phyloP scores from a whole-genome alignment of 1,139 yeast species.

The Kluyveromyces marxianus region DNA sequence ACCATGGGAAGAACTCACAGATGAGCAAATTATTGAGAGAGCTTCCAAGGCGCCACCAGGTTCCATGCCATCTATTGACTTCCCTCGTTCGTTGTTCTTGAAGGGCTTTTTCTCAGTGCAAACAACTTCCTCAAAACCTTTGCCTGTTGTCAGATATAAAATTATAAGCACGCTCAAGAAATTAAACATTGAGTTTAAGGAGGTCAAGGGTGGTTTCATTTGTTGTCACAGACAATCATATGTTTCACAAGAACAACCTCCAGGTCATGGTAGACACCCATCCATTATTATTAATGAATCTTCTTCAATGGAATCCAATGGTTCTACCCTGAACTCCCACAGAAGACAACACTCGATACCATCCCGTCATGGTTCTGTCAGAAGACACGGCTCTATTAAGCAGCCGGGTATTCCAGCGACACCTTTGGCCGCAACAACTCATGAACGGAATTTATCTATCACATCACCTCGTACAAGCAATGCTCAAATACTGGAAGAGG shows the following conservation, averaged over 20 bases:
- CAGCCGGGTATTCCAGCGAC: constrained; percentile 37
- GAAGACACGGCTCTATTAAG: constrained; percentile 24
- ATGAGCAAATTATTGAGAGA: constrained; percentile 57
- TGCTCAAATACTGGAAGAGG: constrained; percentile 27
- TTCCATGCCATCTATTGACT: constrained; percentile 89
- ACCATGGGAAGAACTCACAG: constrained; percentile 37
- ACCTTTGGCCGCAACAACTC: constrained; percentile 29
- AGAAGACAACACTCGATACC: constrained; percentile 17
- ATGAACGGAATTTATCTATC: constrained; percentile 25
- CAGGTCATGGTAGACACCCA: constrained; percentile 13
- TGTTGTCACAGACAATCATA: constrained; percentile 50
- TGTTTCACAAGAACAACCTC: constrained; percentile 9
- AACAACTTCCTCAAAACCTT: constrained; percentile 87
- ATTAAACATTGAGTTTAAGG: constrained; percentile 75
- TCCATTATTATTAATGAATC: constrained; percentile 12
- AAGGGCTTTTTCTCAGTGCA: constrained; percentile 95
- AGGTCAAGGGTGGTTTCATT: constrained; percentile 89
- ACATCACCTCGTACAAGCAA: constrained; percentile 23
- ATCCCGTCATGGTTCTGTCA: constrained; percentile 22
- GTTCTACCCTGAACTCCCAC: constrained; percentile 9
- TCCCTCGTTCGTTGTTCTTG: constrained; percentile 82
- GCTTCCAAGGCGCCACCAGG: constrained; percentile 67
- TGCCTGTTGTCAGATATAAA: constrained; percentile 81
- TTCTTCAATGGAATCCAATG: constrained; percentile 12
- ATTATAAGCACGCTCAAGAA: constrained; percentile 71